These are phyloP conservation scores for Lomentospora prolificans DNA, from an alignment of 2,329 filamentous ascomycete genomes.

Conservation along the genomic window DNA sequence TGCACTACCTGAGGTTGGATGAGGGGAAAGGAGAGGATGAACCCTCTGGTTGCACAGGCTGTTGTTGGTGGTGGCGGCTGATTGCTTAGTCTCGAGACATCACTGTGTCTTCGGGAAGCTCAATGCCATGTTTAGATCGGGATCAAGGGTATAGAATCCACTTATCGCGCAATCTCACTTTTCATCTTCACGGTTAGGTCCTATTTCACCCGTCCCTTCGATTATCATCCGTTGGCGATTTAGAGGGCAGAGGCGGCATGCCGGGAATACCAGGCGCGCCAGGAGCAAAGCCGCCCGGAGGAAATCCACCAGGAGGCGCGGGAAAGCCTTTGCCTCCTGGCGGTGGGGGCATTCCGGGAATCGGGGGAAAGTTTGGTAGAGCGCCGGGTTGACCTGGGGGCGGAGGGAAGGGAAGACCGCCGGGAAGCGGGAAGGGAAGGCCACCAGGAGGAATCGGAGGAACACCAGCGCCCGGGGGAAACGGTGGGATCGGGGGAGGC, in stretches of 20 bases:
- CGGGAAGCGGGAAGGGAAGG: conserved; percentile 29
- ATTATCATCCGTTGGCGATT: not conserved
- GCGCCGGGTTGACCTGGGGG: conserved; percentile 17
- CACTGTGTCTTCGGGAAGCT: not conserved
- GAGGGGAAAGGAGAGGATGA: not conserved
- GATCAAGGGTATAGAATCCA: not conserved
- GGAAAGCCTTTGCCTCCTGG: conserved; percentile 17
- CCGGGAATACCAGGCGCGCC: conserved; percentile 12
- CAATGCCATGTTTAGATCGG: not conserved
- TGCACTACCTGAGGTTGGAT: not conserved
- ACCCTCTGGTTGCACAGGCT: not conserved
- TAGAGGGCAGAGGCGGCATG: conserved; percentile 11
- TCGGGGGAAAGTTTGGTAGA: conserved; percentile 18
- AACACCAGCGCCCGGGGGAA: conserved; percentile 29
- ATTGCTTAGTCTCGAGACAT: not conserved
- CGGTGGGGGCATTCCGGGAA: conserved; percentile 18
- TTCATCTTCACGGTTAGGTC: not conserved
- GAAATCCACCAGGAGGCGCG: conserved; percentile 15
- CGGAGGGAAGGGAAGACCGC: conserved; percentile 19
- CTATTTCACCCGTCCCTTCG: too few relatives aligned
- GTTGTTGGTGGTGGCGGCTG: not conserved
- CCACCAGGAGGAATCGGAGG: conserved; percentile 29
- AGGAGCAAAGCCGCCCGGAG: conserved; percentile 3
- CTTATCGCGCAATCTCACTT: not conserved
- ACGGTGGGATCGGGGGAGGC: conserved; percentile 30